Conservation (phyloP, 495 filamentous ascomycete species). For the Daldinia grandis region DNA sequence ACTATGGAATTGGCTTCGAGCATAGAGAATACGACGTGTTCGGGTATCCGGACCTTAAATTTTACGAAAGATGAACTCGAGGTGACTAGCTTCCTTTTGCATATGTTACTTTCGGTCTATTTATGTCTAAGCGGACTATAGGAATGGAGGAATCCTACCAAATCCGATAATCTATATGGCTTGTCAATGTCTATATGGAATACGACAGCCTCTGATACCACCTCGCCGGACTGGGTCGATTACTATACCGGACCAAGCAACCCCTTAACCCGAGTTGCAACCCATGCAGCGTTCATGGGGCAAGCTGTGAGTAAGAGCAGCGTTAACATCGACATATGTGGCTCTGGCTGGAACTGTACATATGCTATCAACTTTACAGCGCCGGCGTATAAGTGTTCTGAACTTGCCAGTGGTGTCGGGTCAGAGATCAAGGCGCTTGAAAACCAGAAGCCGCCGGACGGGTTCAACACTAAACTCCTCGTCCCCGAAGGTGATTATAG, state of each 20-base stretch:
- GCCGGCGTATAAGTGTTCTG: constrained; percentile 50
- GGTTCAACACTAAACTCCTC: constrained; percentile 46
- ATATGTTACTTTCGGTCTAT: background rate
- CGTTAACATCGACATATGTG: constrained; percentile 45
- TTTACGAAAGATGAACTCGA: constrained; percentile 47
- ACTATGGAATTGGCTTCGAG: constrained; percentile 39
- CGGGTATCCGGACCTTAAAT: constrained; percentile 47
- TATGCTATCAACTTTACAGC: constrained; percentile 42
- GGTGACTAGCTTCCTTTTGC: constrained; percentile 10
- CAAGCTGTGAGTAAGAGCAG: constrained; percentile 40
- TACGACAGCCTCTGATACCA: constrained; percentile 35
- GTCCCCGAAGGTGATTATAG: constrained; percentile 46
- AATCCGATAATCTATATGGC: constrained; percentile 41
- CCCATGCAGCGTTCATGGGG: constrained; percentile 45
- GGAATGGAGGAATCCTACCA: constrained; percentile 47
- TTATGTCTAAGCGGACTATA: constrained; percentile 16
- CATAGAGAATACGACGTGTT: constrained; percentile 32
- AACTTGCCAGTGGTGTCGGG: constrained; percentile 48
- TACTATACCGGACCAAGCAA: constrained; percentile 47
- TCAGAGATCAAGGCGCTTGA: constrained; percentile 42
- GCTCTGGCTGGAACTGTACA: constrained; percentile 51
- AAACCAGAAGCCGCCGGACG: constrained; percentile 25
- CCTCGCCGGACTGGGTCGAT: constrained; percentile 46
- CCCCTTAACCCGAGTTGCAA: constrained; percentile 39
- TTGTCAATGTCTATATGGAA: constrained; percentile 48